phyloP scores from a whole-genome alignment of 306 rosid genomes.

The Vigna angularis region DNA sequence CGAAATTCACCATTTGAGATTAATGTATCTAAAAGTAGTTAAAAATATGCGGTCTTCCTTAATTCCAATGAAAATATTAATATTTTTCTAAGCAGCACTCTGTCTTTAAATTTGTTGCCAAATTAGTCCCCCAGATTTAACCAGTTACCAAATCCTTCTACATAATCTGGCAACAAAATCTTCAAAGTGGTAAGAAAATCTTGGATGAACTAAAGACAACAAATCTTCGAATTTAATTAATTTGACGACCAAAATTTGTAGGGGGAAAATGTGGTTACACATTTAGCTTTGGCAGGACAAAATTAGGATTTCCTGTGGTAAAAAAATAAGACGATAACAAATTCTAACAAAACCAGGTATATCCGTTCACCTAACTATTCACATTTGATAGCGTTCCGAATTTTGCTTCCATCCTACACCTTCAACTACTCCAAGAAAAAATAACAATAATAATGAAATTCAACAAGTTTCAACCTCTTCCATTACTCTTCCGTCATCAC shows the following conservation, averaged over 20 bases:
- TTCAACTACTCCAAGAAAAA: neutral
- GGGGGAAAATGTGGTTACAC: neutral
- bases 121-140: neutral
- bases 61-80: slow-evolving; percentile 6
- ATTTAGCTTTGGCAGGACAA: neutral
- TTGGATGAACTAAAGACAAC: neutral
- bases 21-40: slow-evolving; percentile 14
- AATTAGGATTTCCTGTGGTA: neutral
- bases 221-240: neutral
- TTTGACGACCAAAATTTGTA: neutral
- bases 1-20: neutral
- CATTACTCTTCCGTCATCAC: neutral
- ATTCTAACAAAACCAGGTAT: slow-evolving; percentile 8
- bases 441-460: neutral
- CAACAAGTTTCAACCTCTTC: slow-evolving; percentile 5
- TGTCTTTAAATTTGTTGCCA: neutral
- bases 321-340: neutral
- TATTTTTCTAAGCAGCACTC: slow-evolving; percentile 22
- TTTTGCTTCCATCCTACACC: slow-evolving; percentile 20
- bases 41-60: slow-evolving; percentile 10
- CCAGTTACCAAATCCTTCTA: neutral
- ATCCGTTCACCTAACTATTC: slow-evolving; percentile 3
- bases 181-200: neutral
- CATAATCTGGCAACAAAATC: too few relatives aligned
- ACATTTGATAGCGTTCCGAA: neutral